Evolutionary conservation across 352 stramenopile species (phyloP).

Genomic region (Discostella stelligera): DNA sequence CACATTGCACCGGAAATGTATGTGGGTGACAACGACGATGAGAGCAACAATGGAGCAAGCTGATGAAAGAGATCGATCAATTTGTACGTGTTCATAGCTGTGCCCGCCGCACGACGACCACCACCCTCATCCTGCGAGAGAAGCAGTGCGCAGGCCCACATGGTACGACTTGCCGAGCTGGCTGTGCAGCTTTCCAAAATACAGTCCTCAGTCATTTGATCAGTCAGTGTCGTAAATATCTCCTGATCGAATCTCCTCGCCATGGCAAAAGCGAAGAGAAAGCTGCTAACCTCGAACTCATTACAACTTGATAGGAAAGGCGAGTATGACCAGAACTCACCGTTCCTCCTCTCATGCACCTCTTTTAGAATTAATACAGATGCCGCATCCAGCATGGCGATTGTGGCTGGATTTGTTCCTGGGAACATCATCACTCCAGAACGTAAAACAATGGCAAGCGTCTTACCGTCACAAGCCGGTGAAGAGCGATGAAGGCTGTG

Average conservation of each 20-base stretch:
- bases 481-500: conserved; percentile 1
- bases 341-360: background rate
- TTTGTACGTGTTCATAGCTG: background rate
- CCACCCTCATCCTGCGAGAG: conserved; percentile 26
- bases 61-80: conserved; percentile 62
- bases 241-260: conserved; percentile 47
- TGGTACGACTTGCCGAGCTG: conserved; percentile 48
- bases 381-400: conserved; percentile 46
- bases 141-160: conserved; percentile 49
- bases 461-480: conserved; percentile 34
- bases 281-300: conserved; percentile 58
- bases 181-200: conserved; percentile 50
- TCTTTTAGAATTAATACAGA: conserved; percentile 50
- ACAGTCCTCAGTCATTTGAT: conserved; percentile 45
- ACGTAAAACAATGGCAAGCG: conserved; percentile 52
- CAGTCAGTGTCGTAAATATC: conserved; percentile 40
- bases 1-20: conserved; percentile 65
- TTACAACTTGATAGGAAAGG: conserved; percentile 50
- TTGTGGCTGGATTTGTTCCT: conserved; percentile 24
- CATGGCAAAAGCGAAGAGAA: conserved; percentile 58
- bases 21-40: conserved; percentile 49
- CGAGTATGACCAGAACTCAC: conserved; percentile 1
- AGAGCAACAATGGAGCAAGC: conserved; percentile 55
- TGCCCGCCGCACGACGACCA: background rate
- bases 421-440: conserved; percentile 50